Evolutionary conservation across 2,329 filamentous ascomycete species (phyloP).

Genomic region (Aspergillus calidoustus): DNA sequence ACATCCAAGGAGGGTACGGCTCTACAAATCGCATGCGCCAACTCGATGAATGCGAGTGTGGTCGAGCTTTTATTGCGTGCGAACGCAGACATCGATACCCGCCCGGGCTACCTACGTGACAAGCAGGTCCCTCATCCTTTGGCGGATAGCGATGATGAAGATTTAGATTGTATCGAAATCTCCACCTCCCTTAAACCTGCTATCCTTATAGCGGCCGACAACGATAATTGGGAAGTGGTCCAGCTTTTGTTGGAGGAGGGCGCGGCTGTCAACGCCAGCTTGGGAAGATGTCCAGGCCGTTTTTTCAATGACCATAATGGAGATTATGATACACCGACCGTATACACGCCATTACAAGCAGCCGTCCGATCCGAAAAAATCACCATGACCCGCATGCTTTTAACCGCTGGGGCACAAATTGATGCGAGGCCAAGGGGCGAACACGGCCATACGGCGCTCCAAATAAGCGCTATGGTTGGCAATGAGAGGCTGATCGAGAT

Average conservation of each 20-base stretch:
- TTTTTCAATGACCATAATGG: conserved; percentile 8
- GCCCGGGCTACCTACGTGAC: conserved; percentile 8
- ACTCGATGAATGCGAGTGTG: conserved; percentile 9
- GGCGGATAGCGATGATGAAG: no score
- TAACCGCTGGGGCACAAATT: conserved; percentile 22
- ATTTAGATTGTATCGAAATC: no score
- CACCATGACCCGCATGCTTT: conserved; percentile 26
- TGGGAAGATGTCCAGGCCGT: conserved; percentile 15
- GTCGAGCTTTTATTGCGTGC: conserved; percentile 22
- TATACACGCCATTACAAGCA: conserved; percentile 25
- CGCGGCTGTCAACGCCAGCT: conserved; percentile 26
- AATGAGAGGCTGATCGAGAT: conserved; percentile 26
- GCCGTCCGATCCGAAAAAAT: conserved; percentile 21
- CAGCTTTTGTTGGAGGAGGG: conserved; percentile 28
- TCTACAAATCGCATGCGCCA: conserved; percentile 7
- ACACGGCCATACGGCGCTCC: conserved; percentile 29
- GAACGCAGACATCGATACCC: conserved; percentile 22
- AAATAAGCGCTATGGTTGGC: conserved; percentile 26
- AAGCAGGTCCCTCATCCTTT: background rate
- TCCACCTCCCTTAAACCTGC: conserved; percentile 16
- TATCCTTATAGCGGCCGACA: conserved; percentile 26
- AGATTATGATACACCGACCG: background rate
- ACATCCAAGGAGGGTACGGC: conserved; percentile 11
- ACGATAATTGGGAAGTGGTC: conserved; percentile 24
- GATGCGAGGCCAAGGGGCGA: conserved; percentile 22